Base-by-base conservation (phyloP, 495 filamentous ascomycete species). In the Pseudomonodictys pantanalensis region DNA sequence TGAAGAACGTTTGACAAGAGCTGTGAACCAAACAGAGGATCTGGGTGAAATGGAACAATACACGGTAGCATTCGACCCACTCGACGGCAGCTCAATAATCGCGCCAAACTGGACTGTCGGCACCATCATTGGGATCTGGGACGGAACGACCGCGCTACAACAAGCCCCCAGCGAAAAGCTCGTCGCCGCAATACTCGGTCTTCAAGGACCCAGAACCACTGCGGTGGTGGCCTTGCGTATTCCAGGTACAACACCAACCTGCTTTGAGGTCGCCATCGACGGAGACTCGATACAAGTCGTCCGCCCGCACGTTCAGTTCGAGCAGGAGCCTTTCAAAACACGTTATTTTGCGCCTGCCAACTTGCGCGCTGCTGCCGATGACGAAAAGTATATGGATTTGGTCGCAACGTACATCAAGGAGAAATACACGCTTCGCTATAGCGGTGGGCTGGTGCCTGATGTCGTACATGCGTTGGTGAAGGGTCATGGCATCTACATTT, bases 341-440 rank as follows among this genome's bases (percentile, higher is more conserved):
- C 69, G 72, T 6, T 81, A 79, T 47, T 81, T 82, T 52, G 73
- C 79, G 0, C 79, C 79, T 0, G 79, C 79, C n/a, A 82, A 82
- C 54, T 62, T 82, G 30, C 75, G 79, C 32, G 69, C 75, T 0
- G 78, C 79, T 2, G 68, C 75, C 10, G 71, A 78, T 22, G 65
- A 75, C 28, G 52, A 62, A 26, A 55, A 61, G 23, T 82, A 82
- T 54, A 72, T 74, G 66, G 22, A 30, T 0, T 66, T 82, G 0
- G 66, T 82, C 8, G 65, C 66, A 24, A 54, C 70, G 8, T 80
- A 71, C 49, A 71, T 81, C 24, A 20, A 45, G 23, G 56, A 75
- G 25, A 69, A 69, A 44, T 81, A 79, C 56, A 81, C 79, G 7
- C 63, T 82, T 39, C 71, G 79, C 3, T 82, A 81, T 52, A 71